Base-by-base conservation (phyloP, 345 rosid species). In the Toxicodendron radicans region DNA sequence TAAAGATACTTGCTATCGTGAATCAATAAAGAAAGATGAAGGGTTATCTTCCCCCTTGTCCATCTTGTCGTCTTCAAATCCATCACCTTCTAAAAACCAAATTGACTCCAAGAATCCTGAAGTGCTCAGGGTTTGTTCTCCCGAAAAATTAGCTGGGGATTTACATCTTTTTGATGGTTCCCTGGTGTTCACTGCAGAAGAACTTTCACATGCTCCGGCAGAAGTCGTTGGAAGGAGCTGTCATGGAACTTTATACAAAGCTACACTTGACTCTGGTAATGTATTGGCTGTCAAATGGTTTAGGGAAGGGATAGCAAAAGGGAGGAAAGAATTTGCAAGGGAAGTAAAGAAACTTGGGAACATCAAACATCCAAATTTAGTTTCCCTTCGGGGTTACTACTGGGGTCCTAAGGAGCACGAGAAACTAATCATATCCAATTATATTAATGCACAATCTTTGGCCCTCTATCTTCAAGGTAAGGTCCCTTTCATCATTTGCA, bases 371-470 rank as follows among this genome's bases (percentile, higher is more conserved):
- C 96, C 96, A 30, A 89, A 92, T 82, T 87, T 94, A 74, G 91
- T 91, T 73, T 90, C 94, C 64, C 80, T 94, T 71, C 90, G 59
- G 24, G 98, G 97, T 77, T 94, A 89, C 79, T 94, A 91, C 77
- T 91, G 97, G 88, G 96, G 97, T 9, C 90, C 94, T 18, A 84
- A 77, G 78, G 97, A 90, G 79, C 96, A 91, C 45, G 98, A 90
- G 81, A 94, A 88, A 80, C 87, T 94, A 79, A 77, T 94, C 81
- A 75, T 94, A 79, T 89, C 95, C 32, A 84, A 78, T 69, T 90
- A 85, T 75, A 60, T 90, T 7, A 79, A 88, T 51, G 97, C 90
- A 58, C 82, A 79, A 3, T 87, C 91, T 73, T 81, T 94, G 79
- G 88, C 90, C 71, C 83, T 79, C 86, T 85, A 89, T 85, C 90